These are phyloP conservation scores for Sarocladiaceae sp. DNA, from an alignment of 2,329 filamentous ascomycete genomes.

Conservation along the genomic window DNA sequence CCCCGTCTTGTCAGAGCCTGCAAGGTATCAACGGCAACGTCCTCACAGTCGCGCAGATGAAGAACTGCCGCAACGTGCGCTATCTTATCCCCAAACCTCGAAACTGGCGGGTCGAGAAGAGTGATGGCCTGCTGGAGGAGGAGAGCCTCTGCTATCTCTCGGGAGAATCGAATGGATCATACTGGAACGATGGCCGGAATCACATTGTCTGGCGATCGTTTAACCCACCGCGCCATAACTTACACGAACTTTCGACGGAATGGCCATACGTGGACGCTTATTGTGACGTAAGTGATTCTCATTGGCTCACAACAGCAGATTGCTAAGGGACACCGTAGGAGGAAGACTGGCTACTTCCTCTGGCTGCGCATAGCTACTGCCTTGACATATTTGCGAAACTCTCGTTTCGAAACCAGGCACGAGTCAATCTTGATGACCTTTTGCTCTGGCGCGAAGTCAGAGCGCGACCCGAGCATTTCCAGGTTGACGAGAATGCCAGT, in stretches of 20 bases:
- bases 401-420: not conserved
- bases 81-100: not conserved
- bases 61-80: slow-evolving; percentile 7
- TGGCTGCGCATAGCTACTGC: not conserved
- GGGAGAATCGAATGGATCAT: slow-evolving; percentile 3
- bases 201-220: not conserved
- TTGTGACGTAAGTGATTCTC: not conserved
- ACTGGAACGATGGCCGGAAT: not conserved
- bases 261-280: not conserved
- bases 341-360: not conserved
- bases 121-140: not conserved
- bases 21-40: slow-evolving; percentile 7
- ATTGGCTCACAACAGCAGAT: not conserved
- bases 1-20: not conserved
- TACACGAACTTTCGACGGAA: not conserved
- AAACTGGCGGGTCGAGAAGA: not conserved
- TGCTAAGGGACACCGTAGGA: not conserved
- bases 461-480: not conserved
- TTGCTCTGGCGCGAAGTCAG: not conserved
- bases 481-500: not conserved
- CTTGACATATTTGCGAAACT: slow-evolving; percentile 8
- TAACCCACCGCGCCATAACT: not conserved
- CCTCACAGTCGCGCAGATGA: slow-evolving; percentile 3
- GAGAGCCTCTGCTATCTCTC: not conserved
- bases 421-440: slow-evolving; percentile 1